phyloP scores from a whole-genome alignment of 2,329 filamentous ascomycete genomes.

The Xylariaceae sp. region DNA sequence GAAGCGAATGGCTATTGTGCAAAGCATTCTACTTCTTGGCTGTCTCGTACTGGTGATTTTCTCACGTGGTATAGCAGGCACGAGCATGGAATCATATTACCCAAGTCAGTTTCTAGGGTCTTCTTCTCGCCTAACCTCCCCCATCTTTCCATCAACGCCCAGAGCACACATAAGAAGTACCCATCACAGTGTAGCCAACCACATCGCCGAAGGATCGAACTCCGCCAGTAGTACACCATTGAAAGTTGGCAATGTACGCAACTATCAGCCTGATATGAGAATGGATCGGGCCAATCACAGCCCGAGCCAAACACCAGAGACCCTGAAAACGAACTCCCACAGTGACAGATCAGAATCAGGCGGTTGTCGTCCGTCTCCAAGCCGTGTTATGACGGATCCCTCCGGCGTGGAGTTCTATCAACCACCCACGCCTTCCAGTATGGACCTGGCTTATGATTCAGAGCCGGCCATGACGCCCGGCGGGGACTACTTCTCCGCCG shows the following conservation, averaged over 20 bases:
- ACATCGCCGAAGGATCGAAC: background rate
- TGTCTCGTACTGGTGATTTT: slow-evolving; percentile 89
- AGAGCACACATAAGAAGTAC: slow-evolving; percentile 5
- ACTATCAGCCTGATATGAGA: slow-evolving; percentile 2
- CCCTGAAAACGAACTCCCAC: slow-evolving; percentile 5
- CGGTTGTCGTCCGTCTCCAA: slow-evolving; percentile 12
- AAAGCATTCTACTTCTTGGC: slow-evolving; percentile 79
- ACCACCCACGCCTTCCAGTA: slow-evolving; percentile 23
- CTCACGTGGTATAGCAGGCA: slow-evolving; percentile 41
- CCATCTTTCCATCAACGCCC: slow-evolving; percentile 23
- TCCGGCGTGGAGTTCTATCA: slow-evolving; percentile 7
- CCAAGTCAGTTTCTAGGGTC: slow-evolving; percentile 22
- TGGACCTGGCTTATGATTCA: slow-evolving; percentile 28
- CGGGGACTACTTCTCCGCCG: slow-evolving; percentile 21
- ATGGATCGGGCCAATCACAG: background rate
- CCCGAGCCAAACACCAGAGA: slow-evolving; percentile 13
- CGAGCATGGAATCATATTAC: slow-evolving; percentile 25
- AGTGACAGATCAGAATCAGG: slow-evolving; percentile 5
- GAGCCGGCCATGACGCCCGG: slow-evolving; percentile 23
- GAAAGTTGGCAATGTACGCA: slow-evolving; percentile 1
- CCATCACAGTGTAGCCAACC: background rate
- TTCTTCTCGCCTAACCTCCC: slow-evolving; percentile 20
- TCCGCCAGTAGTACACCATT: slow-evolving; percentile 6
- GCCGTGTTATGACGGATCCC: slow-evolving; percentile 20
- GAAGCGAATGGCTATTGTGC: slow-evolving; percentile 90